These are phyloP conservation scores for Talaromyces funiculosus DNA, from an alignment of 2,329 filamentous ascomycete genomes.

Conservation along the genomic window DNA sequence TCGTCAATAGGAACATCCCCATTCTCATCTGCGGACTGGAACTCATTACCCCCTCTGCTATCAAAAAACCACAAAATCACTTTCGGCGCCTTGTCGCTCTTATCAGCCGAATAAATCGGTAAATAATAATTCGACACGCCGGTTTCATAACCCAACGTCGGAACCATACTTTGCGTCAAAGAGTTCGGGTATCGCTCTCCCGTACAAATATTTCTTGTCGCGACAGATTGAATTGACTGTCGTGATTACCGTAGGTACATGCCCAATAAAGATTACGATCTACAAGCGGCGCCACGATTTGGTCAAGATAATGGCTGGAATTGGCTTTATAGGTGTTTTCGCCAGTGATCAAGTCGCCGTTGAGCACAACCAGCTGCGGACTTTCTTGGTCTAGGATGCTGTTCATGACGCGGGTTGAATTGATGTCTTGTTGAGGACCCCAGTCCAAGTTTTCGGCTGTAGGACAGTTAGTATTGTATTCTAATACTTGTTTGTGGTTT, in stretches of 20 bases:
- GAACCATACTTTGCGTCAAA: slow-evolving; percentile 42
- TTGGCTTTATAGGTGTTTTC: slow-evolving; percentile 56
- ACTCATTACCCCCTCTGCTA: slow-evolving; percentile 53
- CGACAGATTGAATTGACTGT: slow-evolving; percentile 55
- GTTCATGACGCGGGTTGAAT: slow-evolving; percentile 12
- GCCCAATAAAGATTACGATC: slow-evolving; percentile 55
- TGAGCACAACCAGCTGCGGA: slow-evolving; percentile 59
- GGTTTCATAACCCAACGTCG: slow-evolving; percentile 22
- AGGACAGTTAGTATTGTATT: background rate
- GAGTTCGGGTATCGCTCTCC: slow-evolving; percentile 34
- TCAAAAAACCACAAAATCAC: slow-evolving; percentile 69
- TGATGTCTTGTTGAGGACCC: slow-evolving; percentile 12
- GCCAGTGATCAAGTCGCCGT: slow-evolving; percentile 66
- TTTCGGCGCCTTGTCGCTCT: slow-evolving; percentile 31
- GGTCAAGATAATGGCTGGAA: slow-evolving; percentile 53
- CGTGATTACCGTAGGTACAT: slow-evolving; percentile 67
- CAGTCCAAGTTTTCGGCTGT: slow-evolving; percentile 12
- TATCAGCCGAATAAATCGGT: slow-evolving; percentile 45
- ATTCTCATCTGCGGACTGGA: slow-evolving; percentile 24
- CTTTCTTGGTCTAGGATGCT: slow-evolving; percentile 5
- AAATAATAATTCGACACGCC: slow-evolving; percentile 53
- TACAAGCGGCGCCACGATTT: slow-evolving; percentile 55
- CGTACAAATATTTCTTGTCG: slow-evolving; percentile 38
- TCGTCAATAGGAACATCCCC: slow-evolving; percentile 17
- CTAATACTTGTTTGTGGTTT: background rate